Conservation (phyloP, 345 rosid species). For the Melaleuca alternifolia region DNA sequence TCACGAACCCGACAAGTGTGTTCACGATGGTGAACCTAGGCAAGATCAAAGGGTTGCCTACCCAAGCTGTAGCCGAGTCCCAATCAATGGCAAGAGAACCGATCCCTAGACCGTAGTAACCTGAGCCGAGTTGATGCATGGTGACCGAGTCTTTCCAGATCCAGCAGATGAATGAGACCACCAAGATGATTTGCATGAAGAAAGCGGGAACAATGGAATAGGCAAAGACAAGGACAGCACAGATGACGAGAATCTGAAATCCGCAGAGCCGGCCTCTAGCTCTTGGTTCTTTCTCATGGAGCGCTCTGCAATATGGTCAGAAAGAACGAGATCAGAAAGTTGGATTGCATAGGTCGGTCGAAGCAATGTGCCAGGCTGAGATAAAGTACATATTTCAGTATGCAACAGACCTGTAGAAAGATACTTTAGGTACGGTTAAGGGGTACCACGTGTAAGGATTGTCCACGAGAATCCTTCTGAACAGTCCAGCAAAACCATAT, state of each 20-base stretch:
- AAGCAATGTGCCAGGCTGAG: not conserved
- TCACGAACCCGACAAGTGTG: not conserved
- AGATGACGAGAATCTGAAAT: conserved; percentile 27
- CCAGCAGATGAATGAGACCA: conserved; percentile 19
- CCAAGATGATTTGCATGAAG: conserved; percentile 14
- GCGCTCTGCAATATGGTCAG: conserved; percentile 9
- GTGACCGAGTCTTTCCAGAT: conserved; percentile 17
- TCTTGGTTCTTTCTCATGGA: conserved; percentile 29
- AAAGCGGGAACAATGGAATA: conserved; percentile 25
- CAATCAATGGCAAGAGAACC: conserved; percentile 43
- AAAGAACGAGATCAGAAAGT: not conserved
- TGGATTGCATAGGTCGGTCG: not conserved
- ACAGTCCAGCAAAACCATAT: conserved; percentile 52
- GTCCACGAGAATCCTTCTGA: conserved; percentile 39
- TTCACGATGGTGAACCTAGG: conserved; percentile 22
- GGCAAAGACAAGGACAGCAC: conserved; percentile 19
- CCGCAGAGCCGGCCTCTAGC: conserved; percentile 18
- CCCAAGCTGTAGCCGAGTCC: conserved; percentile 18
- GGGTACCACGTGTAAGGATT: conserved; percentile 66
- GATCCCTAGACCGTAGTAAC: conserved; percentile 27
- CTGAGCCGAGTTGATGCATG: conserved; percentile 25
- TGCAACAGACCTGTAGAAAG: conserved; percentile 20
- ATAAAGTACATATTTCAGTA: not conserved
- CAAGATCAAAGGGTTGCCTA: conserved; percentile 30
- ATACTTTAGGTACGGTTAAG: conserved; percentile 35